phyloP scores from a whole-genome alignment of 1,284 basidiomycete species.

The Leccinum brunneo-olivaceum region DNA sequence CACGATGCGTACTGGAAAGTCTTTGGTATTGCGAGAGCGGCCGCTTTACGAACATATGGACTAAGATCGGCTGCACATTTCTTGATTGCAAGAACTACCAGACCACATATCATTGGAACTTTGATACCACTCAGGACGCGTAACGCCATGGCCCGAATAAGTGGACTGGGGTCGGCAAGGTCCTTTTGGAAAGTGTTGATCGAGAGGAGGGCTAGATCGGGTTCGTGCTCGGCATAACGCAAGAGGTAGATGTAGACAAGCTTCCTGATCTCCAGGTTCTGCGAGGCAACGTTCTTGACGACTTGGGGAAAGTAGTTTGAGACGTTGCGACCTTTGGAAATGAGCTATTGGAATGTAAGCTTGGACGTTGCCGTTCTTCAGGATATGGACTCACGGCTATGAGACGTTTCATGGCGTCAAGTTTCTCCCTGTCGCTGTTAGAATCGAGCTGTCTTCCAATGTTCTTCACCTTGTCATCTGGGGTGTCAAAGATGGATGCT shows the following conservation, averaged over 20 bases:
- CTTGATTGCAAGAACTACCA: constrained; percentile 85
- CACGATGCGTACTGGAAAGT: constrained; percentile 62
- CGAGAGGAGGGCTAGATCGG: constrained; percentile 90
- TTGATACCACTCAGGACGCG: constrained; percentile 91
- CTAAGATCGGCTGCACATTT: constrained; percentile 88
- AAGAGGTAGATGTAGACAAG: constrained; percentile 97
- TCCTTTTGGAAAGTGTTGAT: constrained; percentile 99
- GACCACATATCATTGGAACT: constrained; percentile 79
- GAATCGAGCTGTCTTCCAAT: constrained; percentile 83
- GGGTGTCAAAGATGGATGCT: constrained; percentile 56
- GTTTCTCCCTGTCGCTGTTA: constrained; percentile 78
- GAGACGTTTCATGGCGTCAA: constrained; percentile 90
- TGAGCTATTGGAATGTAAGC: constrained; percentile 52
- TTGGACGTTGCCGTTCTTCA: constrained; percentile 3
- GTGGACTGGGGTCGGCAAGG: constrained; percentile 83
- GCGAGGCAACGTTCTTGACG: constrained; percentile 88
- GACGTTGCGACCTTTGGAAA: constrained; percentile 89
- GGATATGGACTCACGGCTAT: constrained; percentile 62
- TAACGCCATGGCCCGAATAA: constrained; percentile 91
- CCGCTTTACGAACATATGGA: constrained; percentile 90
- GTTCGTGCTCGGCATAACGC: constrained; percentile 87
- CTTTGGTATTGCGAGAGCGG: constrained; percentile 85
- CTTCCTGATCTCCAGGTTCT: constrained; percentile 90
- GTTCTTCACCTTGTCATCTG: constrained; percentile 70
- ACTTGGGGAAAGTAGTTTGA: constrained; percentile 91